Evolutionary conservation across 2,329 filamentous ascomycete species (phyloP).

Genomic region (Fusarium ambrosium): DNA sequence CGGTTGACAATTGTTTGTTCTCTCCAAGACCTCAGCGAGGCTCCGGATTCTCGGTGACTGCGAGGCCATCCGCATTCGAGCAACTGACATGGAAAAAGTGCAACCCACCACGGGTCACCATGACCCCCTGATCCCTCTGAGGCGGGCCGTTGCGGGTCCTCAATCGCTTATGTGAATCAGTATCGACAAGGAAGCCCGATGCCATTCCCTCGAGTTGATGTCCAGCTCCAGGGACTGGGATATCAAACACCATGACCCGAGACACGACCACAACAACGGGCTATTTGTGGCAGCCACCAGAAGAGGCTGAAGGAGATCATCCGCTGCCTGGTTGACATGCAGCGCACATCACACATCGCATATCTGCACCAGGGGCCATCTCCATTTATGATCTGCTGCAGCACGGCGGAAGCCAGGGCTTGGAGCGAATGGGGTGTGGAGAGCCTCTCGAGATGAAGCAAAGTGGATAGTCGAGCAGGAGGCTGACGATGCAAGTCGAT

Average conservation of each 20-base stretch:
- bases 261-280: slow-evolving; percentile 24
- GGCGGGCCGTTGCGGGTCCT: slow-evolving; percentile 27
- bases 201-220: slow-evolving; percentile 4
- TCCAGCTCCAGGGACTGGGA: background rate
- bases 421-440: slow-evolving; percentile 25
- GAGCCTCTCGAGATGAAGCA: slow-evolving; percentile 12
- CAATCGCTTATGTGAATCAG: slow-evolving; percentile 21
- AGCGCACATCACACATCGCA: slow-evolving; percentile 20
- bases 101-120: background rate
- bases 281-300: slow-evolving; percentile 6
- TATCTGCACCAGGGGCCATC: slow-evolving; percentile 34
- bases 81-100: background rate
- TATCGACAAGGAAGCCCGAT: slow-evolving; percentile 13
- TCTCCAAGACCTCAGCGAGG: slow-evolving; percentile 15
- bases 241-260: slow-evolving; percentile 4
- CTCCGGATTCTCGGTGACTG: background rate
- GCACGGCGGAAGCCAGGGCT: slow-evolving; percentile 18
- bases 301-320: slow-evolving; percentile 29
- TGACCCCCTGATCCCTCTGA: slow-evolving; percentile 5
- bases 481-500: slow-evolving; percentile 31
- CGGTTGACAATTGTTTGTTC: background rate
- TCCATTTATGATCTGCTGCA: slow-evolving; percentile 41
- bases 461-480: slow-evolving; percentile 27
- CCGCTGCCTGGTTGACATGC: slow-evolving; percentile 30
- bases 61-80: background rate